A percentile compares a stretch with the other conserved stretches of the same genome.
These are phyloP conservation scores for Penicillium robsamsonii DNA, from an alignment of 495 filamentous ascomycete genomes.

Conservation along the genomic window DNA sequence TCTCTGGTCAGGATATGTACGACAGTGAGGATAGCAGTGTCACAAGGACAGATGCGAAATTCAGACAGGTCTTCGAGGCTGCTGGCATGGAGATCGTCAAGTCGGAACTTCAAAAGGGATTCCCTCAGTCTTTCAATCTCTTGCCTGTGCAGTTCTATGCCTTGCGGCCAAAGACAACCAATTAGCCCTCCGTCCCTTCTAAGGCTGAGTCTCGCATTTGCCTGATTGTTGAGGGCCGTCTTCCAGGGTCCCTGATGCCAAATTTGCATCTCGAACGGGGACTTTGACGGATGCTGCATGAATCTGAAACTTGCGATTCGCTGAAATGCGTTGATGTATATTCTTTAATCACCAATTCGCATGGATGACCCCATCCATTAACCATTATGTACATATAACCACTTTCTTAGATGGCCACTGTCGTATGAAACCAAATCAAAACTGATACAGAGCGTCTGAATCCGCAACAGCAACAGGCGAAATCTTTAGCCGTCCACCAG, in stretches of 20 bases:
- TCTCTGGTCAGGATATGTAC: slow-evolving; percentile 59
- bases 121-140: slow-evolving; percentile 60
- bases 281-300: background rate
- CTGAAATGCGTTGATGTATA: background rate
- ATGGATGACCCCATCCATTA: background rate
- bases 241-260: background rate
- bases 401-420: background rate
- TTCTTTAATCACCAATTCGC: background rate
- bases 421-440: background rate
- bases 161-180: slow-evolving; percentile 37
- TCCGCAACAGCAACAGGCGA: background rate
- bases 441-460: background rate
- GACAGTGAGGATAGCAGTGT: slow-evolving; percentile 79
- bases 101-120: slow-evolving; percentile 74
- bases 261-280: background rate
- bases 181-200: background rate
- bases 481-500: slow-evolving; percentile 20
- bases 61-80: slow-evolving; percentile 63
- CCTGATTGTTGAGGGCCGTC: background rate
- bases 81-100: slow-evolving; percentile 65
- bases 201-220: background rate
- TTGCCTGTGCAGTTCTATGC: slow-evolving; percentile 73
- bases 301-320: background rate
- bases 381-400: slow-evolving; percentile 1
- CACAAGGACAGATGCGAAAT: slow-evolving; percentile 71